Evolutionary conservation across 2,329 filamentous ascomycete species (phyloP), one percentile per base, ranked within the genome.

Genomic region (Xylaria sp.): DNA sequence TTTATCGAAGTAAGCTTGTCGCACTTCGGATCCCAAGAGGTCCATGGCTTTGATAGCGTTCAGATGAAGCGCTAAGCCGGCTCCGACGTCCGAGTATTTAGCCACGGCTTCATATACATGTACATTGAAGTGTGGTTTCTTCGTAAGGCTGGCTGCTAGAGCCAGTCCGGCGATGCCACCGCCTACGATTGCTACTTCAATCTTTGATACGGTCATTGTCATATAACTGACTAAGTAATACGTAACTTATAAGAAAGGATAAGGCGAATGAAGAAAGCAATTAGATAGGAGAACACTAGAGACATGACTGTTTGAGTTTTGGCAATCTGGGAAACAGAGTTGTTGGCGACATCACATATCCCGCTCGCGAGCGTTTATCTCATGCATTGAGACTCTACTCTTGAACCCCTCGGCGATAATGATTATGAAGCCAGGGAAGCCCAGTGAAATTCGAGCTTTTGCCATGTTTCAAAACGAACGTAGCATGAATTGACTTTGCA

Each of bases 81-180:
- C 80, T 12, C 82, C 81, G 41, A 81, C 73, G 59, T 82, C 76
- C 73, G 65, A 72, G 73, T 78, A 81, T 72, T 64, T 70, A 55
- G 61, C 68, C 23, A 73, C 79, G 1, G 78, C 71, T 61, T 83
- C 81, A 71, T 81, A 83, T 20, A 83, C 77, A 41, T 78, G 74
- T 5, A 80, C 74, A n/a, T 78, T 72, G 25, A 82, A 72, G 63
- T 81, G 77, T 5, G 68, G 59, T 50, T 78, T 73, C 63, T 79
- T 79, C n/a, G 76, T 68, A 12, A 83, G 72, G 23, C 77, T 80
- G 1, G 78, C 78, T 10, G 78, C 76, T 2, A 83, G 78, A 10
- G 79, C 77, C 15, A 80, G 74, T 12, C 82, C 81, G 7, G 78
- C 78, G 48, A 83, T 80, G 58, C 80, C 79, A 39, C 76, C 76